Conservation (phyloP, 1,284 basidiomycete species). For the Prillingera fragicola region DNA sequence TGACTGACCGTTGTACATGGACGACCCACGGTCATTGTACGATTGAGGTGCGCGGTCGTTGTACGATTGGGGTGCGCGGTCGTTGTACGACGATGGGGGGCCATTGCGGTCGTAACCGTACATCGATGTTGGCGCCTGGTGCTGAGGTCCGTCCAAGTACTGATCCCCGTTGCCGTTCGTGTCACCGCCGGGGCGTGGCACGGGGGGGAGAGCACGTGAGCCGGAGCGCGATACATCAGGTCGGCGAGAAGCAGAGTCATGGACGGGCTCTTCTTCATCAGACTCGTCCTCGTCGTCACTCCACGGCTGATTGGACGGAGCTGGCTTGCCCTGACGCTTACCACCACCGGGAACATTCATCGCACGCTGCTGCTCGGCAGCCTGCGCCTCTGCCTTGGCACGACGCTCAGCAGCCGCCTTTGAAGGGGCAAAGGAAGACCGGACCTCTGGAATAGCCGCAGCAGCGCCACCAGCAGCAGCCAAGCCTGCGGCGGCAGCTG, state of each 20-base stretch:
- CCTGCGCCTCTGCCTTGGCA: conserved; percentile 63
- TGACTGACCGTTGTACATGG: too few relatives aligned
- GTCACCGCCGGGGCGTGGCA: conserved; percentile 9
- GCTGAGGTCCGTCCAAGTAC: background rate
- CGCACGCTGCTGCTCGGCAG: conserved; percentile 64
- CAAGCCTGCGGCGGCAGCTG: conserved; percentile 9
- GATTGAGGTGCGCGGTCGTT: too few relatives aligned
- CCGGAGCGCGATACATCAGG: conserved; percentile 1
- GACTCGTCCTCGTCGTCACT: conserved; percentile 10
- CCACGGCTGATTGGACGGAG: background rate
- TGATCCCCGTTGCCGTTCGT: too few relatives aligned
- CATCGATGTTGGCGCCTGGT: conserved; percentile 8
- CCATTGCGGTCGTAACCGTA: conserved; percentile 3
- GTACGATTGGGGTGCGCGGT: too few relatives aligned
- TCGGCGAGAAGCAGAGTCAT: conserved; percentile 45
- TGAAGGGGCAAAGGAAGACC: conserved; percentile 77
- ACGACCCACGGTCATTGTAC: too few relatives aligned
- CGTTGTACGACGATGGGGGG: conserved; percentile 11
- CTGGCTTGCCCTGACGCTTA: conserved; percentile 14
- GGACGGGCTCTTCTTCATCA: conserved; percentile 69
- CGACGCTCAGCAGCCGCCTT: conserved; percentile 74
- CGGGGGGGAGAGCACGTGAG: conserved; percentile 25
- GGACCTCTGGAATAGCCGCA: conserved; percentile 43
- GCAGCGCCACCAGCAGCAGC: background rate
- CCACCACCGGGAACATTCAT: conserved; percentile 48